These are phyloP conservation scores for Leptomonas pyrrhocoris DNA, from an alignment of 208 protist species.

Conservation along the genomic window DNA sequence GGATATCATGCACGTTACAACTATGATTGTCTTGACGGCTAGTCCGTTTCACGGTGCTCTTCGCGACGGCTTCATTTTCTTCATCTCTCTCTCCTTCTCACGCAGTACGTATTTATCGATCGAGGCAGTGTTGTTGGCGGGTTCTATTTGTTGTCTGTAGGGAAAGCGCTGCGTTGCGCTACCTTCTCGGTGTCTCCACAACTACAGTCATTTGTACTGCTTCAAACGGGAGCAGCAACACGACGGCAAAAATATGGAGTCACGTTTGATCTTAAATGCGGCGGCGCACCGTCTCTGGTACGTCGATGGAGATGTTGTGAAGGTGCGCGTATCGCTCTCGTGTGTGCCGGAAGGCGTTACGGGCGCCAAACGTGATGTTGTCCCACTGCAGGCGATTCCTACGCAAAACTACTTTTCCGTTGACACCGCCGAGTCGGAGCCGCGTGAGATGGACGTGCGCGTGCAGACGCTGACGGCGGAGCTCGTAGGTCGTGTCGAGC, in stretches of 20 bases:
- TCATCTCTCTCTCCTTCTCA: no score
- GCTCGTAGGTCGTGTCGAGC: constrained; percentile 30
- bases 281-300: constrained; percentile 68
- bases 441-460: constrained; percentile 33
- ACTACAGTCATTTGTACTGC: no score
- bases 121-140: no score
- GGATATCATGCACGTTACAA: no score
- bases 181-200: no score
- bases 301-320: constrained; percentile 59
- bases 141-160: no score
- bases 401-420: constrained; percentile 49
- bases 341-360: constrained; percentile 32
- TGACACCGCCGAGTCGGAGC: constrained; percentile 23
- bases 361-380: constrained; percentile 18
- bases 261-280: constrained; percentile 11
- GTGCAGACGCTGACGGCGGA: constrained; percentile 36
- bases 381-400: constrained; percentile 15
- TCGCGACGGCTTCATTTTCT: neutral
- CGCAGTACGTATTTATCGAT: no score
- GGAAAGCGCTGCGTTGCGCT: no score
- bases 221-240: no score
- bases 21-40: no score
- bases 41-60: neutral
- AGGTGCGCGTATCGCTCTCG: constrained; percentile 38
- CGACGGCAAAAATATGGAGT: constrained; percentile 29